Evolutionary conservation across 2,329 filamentous ascomycete species (phyloP).

Genomic region (Fusarium sp.): DNA sequence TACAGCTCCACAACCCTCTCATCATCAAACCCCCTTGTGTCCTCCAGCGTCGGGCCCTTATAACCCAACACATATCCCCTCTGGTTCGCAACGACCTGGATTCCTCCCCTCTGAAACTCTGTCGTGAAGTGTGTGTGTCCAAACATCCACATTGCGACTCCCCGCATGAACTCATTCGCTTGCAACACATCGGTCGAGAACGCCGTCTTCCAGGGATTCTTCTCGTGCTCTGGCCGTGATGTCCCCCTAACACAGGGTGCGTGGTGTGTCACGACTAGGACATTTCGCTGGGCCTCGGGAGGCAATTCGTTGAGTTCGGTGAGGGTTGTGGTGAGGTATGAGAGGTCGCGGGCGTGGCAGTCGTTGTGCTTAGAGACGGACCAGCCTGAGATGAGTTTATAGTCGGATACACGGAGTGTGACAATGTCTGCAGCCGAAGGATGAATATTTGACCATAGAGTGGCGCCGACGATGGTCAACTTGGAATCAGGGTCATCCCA

Average conservation of each 20-base stretch:
- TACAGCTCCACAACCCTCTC: constrained; percentile 44
- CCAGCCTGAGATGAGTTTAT: constrained; percentile 68
- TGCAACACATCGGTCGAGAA: constrained; percentile 67
- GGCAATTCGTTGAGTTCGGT: constrained; percentile 40
- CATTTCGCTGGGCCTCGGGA: constrained; percentile 27
- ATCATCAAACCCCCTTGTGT: constrained; percentile 45
- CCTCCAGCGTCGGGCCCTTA: constrained; percentile 42
- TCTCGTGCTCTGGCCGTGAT: constrained; percentile 64
- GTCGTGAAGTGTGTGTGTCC: constrained; percentile 66
- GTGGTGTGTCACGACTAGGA: constrained; percentile 72
- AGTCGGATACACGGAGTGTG: constrained; percentile 65
- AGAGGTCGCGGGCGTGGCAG: constrained; percentile 62
- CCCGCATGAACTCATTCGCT: constrained; percentile 50
- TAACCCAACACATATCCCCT: constrained; percentile 58
- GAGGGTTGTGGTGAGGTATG: constrained; percentile 65
- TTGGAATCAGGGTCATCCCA: constrained; percentile 58
- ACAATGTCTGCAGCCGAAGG: constrained; percentile 58
- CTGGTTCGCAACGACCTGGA: constrained; percentile 62
- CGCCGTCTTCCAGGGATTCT: constrained; percentile 63
- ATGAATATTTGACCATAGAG: constrained; percentile 69
- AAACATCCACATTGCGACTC: constrained; percentile 61
- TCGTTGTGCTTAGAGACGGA: constrained; percentile 65
- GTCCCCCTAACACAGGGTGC: constrained; percentile 67
- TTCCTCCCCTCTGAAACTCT: constrained; percentile 51
- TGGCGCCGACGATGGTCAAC: constrained; percentile 71